Evolutionary conservation across 2,329 filamentous ascomycete species (phyloP).

Genomic region (Colletotrichum brevisporum): DNA sequence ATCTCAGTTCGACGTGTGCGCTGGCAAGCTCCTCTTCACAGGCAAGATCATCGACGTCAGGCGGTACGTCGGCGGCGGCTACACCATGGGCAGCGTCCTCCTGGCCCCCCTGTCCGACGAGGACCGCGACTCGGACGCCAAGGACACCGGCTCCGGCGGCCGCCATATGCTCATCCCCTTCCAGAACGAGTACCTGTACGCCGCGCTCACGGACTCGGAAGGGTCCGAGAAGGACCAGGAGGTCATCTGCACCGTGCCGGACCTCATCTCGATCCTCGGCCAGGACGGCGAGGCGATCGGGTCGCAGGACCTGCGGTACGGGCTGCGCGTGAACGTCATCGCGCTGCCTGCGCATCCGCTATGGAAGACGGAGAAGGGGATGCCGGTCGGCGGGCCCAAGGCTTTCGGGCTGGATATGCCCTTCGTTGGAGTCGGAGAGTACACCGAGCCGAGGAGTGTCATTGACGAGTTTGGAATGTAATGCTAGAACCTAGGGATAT

Average conservation of each 20-base stretch:
- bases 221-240: conserved; percentile 48
- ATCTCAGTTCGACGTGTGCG: conserved; percentile 40
- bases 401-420: conserved; percentile 51
- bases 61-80: conserved; percentile 55
- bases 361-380: conserved; percentile 59
- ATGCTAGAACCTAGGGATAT: background rate
- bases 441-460: conserved; percentile 9
- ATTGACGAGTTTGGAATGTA: conserved; percentile 2
- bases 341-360: conserved; percentile 63
- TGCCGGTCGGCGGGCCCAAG: conserved; percentile 52
- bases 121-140: conserved; percentile 45
- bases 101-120: conserved; percentile 49
- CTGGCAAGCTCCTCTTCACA: conserved; percentile 53
- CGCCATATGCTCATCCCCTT: conserved; percentile 56
- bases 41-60: conserved; percentile 58
- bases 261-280: conserved; percentile 54
- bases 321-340: conserved; percentile 64
- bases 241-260: conserved; percentile 53
- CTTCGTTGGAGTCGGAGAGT: conserved; percentile 29
- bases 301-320: conserved; percentile 65
- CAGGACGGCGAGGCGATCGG: conserved; percentile 65
- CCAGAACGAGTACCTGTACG: conserved; percentile 59
- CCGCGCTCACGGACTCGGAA: conserved; percentile 49
- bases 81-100: conserved; percentile 56
- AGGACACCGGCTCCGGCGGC: conserved; percentile 32